Base-by-base conservation (phyloP, 2,329 filamentous ascomycete genomes). In the Ceratocystiopsis sp. region DNA sequence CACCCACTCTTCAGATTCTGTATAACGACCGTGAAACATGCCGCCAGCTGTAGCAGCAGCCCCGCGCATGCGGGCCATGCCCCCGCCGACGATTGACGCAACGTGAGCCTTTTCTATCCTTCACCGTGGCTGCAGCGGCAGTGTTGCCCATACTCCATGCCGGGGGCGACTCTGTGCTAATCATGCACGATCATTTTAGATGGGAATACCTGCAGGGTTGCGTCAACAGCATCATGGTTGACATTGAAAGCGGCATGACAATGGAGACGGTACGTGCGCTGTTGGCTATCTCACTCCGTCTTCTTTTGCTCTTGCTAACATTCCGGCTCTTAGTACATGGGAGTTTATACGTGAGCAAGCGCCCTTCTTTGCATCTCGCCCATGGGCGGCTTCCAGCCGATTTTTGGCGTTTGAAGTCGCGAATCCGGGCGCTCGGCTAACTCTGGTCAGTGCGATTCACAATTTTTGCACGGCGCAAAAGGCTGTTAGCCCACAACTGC, bases 401-500 rank as follows among this genome's bases (percentile, higher is more conserved):
- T 21, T 21, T 21, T 21, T 21, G 21, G 4, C 4, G 21, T 21
- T 21, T 21, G n/a, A n/a, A n/a, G n/a, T n/a, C n/a, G 21, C 21
- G 21, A 21, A 21, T 21, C 21, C 4, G 8, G 4, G 4, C 21
- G 4, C 21, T 21, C 16, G 45, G 43, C 63, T 73, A 51, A 73
- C 55, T 17, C 35, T 38, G 41, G 41, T 41, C 44, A 59, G 87
- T 72, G 86, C 87, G 48, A 91, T 98, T 41, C 91, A 98, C 66
- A 95, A 98, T 66, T 98, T 98, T 62, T 98, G 91, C 61, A 98
- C 91, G 45, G 94, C 91, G 19, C 91, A 96, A 61, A 96, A 96
- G 60, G 85, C 85, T 1, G 78, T 87, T 38, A 73, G 75, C 21
- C 21, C n/a, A 68, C 73, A 42, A 63, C 62, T 54, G 59, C 57